Base-by-base conservation (phyloP, 2,329 filamentous ascomycete genomes). In the Fusarium compactum region DNA sequence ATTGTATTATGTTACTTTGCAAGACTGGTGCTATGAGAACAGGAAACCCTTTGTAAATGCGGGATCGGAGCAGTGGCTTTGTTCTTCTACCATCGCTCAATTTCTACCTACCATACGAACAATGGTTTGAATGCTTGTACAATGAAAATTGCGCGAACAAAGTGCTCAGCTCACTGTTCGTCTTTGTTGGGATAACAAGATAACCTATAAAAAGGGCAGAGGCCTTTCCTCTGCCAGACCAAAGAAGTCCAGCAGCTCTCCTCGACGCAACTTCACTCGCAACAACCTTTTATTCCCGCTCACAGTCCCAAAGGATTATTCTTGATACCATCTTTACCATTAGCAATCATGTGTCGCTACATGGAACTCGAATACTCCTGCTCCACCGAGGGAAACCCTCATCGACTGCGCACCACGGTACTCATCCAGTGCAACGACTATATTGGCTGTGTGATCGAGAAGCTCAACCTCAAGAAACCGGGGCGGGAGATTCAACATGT, bases 341-440 rank as follows among this genome's bases (percentile, higher is more conserved):
- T n/a, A 38, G 24, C 6, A 52, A 50, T 24, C 8, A 70, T 70
- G 67, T 70, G 67, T 12, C 53, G 20, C 20, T 32, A 54, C 10
- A 25, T 67, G 24, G 55, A 57, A 45, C 41, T 70, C 10, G 62
- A 70, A 14, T 70, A 53, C 16, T n/a, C 38, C 18, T 70, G 67
- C 25, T 70, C 53, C 12, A 62, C 22, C 6, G 15, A 40, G 2
- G 29, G 20, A 1, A n/a, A 59, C 2, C 46, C 25, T 1, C 67
- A 70, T 38, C 47, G 65, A 8, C 11, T 58, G 18, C 29, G 47
- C 12, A 62, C 52, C 4, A 20, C n/a, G 8, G 57, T 53, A 10
- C 6, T 59, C 8, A 8, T 45, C 22, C 59, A 15, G 5, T 70
- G 67, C 15, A n/a, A 70, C 6, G 48, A 56, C 25, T 56, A 40